Base-by-base conservation (phyloP, 2,329 filamentous ascomycete genomes). In the Alternaria sp. region DNA sequence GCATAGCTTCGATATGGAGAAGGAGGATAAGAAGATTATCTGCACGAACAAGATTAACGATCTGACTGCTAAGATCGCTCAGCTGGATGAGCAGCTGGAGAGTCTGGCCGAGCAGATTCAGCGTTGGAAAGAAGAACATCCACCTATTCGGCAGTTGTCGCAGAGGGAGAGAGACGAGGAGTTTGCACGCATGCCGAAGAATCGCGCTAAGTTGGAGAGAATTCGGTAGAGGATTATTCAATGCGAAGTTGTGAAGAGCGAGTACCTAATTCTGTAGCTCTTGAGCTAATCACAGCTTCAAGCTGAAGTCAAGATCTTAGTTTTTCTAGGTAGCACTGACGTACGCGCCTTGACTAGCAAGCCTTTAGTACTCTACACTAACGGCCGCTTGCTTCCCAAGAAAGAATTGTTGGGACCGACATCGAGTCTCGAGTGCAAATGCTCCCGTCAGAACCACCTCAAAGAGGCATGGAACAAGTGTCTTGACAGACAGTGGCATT, bases 191-290 rank as follows among this genome's bases (percentile, higher is more conserved):
- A 26, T 26, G 4, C 1, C 1, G 25, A 26, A 26, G 25, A 26
- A 26, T 26, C 3, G 0, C 26, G 26, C 26, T 12, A 5, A 1
- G 4, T 30, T 32, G 30, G 30, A 13, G 12, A 32, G 30, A 1
- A 32, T 32, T 3, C 4, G 4, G 28, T 30, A 30, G 28, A 3
- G 28, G 28, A 12, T 30, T 12, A 4, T 36, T 36, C 13, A 2
- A 15, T n/a, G 13, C 13, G 2, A n/a, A n/a, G 1, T 15, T 2
- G 3, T 4, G 7, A 36, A 36, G 32, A n/a, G 1, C 1, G 11
- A 36, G 13, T 4, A 8, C 7, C 32, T 36, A 36, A n/a, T 36
- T 8, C 7, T n/a, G 32, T 36, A 15, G 32, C 15, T 4, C 0
- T n/a, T n/a, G 1, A 36, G 3, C 32, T n/a, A n/a, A 9, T 9